Conservation (phyloP, 176 grass and related monocot genomes). For the Tillandsia leiboldiana region DNA sequence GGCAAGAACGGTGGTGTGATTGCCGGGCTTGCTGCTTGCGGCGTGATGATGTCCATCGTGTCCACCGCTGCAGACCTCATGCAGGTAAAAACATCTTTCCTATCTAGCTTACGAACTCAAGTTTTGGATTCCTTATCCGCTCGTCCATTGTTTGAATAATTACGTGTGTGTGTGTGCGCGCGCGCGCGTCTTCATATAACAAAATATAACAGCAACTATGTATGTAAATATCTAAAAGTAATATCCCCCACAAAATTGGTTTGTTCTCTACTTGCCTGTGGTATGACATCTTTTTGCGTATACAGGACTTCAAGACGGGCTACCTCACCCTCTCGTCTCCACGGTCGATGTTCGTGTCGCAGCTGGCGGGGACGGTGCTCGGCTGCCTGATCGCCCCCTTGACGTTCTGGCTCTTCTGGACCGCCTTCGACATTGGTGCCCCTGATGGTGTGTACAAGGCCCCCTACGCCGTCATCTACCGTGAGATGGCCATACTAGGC, state of each 20-base stretch:
- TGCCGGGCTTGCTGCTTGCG: conserved; percentile 64
- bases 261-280: no score
- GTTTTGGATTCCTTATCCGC: no score
- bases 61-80: conserved; percentile 84
- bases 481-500: conserved; percentile 81
- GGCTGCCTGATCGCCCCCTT: conserved; percentile 73
- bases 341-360: conserved; percentile 81
- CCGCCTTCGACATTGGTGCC: conserved; percentile 61
- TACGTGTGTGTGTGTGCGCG: no score
- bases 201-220: no score
- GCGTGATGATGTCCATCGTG: conserved; percentile 86
- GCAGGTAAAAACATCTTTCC: conserved; percentile 14
- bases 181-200: no score
- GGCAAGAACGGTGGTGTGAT: conserved; percentile 67
- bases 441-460: conserved; percentile 81
- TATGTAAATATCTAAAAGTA: no score
- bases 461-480: conserved; percentile 72
- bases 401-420: conserved; percentile 83
- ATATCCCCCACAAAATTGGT: no score
- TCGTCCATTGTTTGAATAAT: no score
- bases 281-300: no score
- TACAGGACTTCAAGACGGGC: conserved; percentile 70
- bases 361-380: conserved; percentile 64
- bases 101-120: no score
- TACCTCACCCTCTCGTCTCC: conserved; percentile 83